Evolutionary conservation across 148 eudicot species (phyloP).

Genomic region (Mesembryanthemum crystallinum): DNA sequence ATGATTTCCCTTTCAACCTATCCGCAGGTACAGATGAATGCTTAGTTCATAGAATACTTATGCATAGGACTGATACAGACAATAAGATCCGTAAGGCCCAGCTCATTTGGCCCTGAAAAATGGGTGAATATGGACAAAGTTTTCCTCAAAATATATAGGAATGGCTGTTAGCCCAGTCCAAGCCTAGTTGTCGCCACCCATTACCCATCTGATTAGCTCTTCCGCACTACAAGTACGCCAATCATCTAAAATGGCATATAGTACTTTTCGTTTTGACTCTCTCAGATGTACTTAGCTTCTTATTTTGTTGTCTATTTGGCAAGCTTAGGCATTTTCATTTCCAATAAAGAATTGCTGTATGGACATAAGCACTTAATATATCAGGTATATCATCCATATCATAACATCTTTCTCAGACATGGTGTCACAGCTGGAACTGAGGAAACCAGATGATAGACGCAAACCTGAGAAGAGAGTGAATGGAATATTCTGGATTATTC

Average conservation of each 20-base stretch:
- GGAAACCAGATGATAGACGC: conserved; percentile 47
- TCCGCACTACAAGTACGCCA: neutral
- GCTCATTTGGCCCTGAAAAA: too few species aligned
- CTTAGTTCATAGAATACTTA: neutral
- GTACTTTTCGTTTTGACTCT: neutral
- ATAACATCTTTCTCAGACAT: conserved; percentile 55
- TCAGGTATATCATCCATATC: neutral
- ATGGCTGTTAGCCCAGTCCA: too few species aligned
- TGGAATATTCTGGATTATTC: conserved; percentile 91
- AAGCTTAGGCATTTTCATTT: conserved; percentile 3
- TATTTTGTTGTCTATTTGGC: conserved; percentile 3
- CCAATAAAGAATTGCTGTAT: conserved; percentile 2
- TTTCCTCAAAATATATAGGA: too few species aligned
- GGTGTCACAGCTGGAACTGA: conserved; percentile 79
- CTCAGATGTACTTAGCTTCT: conserved; percentile 1
- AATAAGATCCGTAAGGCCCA: too few species aligned
- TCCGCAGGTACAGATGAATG: neutral
- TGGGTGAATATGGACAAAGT: too few species aligned
- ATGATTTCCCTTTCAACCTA: neutral
- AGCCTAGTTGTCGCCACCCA: too few species aligned
- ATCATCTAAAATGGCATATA: neutral
- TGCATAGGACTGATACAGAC: too few species aligned
- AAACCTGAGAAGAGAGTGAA: conserved; percentile 76
- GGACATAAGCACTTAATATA: neutral
- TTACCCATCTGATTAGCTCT: neutral